Evolutionary conservation across 2,329 filamentous ascomycete genomes (phyloP), one percentile per base, ranked within the genome.

Genomic region (Hymenoscyphus fructigenus): DNA sequence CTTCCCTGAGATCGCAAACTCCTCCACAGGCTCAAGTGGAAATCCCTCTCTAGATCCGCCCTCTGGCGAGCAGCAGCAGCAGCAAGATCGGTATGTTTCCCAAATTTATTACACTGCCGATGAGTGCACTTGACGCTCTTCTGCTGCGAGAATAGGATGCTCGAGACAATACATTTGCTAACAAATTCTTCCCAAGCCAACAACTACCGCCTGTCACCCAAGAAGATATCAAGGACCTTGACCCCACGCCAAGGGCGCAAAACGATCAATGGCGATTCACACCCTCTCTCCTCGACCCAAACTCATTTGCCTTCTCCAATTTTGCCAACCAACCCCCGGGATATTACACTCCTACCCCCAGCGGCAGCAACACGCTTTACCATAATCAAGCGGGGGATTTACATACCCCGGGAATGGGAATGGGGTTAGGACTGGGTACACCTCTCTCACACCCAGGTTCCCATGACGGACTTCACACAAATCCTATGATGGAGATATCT

Each of bases 211-310:
- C 12, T 14, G 47, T 53, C 9, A 53, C 47, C 10, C 47, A 73
- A 57, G 73, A 74, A 65, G 73, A 74, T 64, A 78, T 86, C 68
- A 92, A 91, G 76, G 91, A 95, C 78, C 86, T 91, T 73, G 92
- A 97, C 74, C 90, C 91, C 23, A 96, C 92, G 3, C 92, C 92
- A 5, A 87, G 91, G 75, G 90, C 88, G 20, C 85, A 90, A 53
- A 88, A 90, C 73, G 93, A 97, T 71, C 88, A 85, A 71, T 95
- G 93, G 88, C 86, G 91, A 70, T 93, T 97, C 74, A 96, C 93
- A 2, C 92, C 93, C 3, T 95, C 93, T 26, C 82, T 96, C 64
- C 85, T 98, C 75, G 94, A 98, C 75, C 88, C 92, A 20, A 92
- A 90, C 76, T 91, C 91, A 34, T 92, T 92, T 76, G 86, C 88